Conservation (phyloP, 179 eudicot species). For the Heliamphora pulchella region DNA sequence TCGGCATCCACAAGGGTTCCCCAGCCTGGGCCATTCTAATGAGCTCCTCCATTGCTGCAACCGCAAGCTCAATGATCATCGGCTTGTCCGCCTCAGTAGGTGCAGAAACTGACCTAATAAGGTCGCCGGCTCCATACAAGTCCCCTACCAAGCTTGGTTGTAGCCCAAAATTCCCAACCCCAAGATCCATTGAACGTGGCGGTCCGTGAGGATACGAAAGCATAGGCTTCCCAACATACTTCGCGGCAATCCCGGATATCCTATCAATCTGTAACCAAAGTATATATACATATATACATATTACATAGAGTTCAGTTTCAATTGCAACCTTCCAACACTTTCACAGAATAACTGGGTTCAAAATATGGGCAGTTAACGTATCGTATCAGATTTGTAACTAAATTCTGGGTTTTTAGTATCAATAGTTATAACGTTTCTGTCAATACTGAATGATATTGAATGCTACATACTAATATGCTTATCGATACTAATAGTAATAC, state of each 20-base stretch:
- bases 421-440: too few relatives aligned
- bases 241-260: constrained; percentile 94
- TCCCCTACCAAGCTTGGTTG: constrained; percentile 48
- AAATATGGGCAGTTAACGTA: too few relatives aligned
- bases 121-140: constrained; percentile 65
- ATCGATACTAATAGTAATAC: too few relatives aligned
- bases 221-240: constrained; percentile 87
- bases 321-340: too few relatives aligned
- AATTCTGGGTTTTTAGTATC: too few relatives aligned
- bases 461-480: too few relatives aligned
- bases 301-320: too few relatives aligned
- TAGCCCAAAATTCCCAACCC: constrained; percentile 46
- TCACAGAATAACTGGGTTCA: too few relatives aligned
- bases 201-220: constrained; percentile 43
- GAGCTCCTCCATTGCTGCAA: constrained; percentile 95
- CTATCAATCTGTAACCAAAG: constrained; percentile 63
- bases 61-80: constrained; percentile 86
- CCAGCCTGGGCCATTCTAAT: constrained; percentile 75
- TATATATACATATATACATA: neutral
- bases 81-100: constrained; percentile 88
- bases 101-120: constrained; percentile 61
- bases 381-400: too few relatives aligned
- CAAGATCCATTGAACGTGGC: constrained; percentile 48
- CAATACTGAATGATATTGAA: too few relatives aligned
- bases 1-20: constrained; percentile 73